Base-by-base conservation (phyloP, 352 stramenopile species). In the Phytophthora constricta region DNA sequence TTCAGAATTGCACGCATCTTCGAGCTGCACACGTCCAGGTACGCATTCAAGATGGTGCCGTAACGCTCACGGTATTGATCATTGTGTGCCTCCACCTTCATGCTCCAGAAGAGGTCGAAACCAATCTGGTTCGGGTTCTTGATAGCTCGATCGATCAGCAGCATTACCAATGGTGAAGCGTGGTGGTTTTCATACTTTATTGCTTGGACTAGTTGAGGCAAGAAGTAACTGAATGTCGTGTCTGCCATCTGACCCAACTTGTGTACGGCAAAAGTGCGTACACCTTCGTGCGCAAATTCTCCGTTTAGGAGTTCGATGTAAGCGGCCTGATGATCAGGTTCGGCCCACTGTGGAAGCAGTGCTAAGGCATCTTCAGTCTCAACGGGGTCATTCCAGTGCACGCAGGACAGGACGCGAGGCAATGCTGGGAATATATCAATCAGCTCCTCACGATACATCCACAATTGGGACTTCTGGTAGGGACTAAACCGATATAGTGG, bases 1-100 rank as follows among this genome's bases (percentile, higher is more conserved):
- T 95, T 93, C 5, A 92, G 74, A 62, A 98, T 95, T 2, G 91
- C 78, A 28, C 86, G 90, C 87, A 96, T 95, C 72, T 97, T 97
- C 50, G 79, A 86, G 50, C 73, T 97, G 74, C 76, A 89, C 41
- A 89, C 84, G 46, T 93, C 83, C 31, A 92, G 33, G 56, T 93
- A 93, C 16, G 81, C 81, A 45, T 93, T 90, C 37, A 91, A 61
- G 51, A 92, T 76, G 2, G 80, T 86, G n/a, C 84, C 81, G 42
- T 92, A 93, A 14, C 86, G 80, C 55, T 92, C 86, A 16, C 74
- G 74, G 48, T 88, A 90, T 37, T 89, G 80, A 8, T 80, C 62
- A 61, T 91, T 87, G 61, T 93, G 74, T 10, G 89, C 85, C 58
- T 96, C 88, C 14, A 93, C 85, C 58, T 93, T 92, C 77, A 96